Evolutionary conservation across 2,329 filamentous ascomycete species (phyloP).

Genomic region (Penicillium glabrum): DNA sequence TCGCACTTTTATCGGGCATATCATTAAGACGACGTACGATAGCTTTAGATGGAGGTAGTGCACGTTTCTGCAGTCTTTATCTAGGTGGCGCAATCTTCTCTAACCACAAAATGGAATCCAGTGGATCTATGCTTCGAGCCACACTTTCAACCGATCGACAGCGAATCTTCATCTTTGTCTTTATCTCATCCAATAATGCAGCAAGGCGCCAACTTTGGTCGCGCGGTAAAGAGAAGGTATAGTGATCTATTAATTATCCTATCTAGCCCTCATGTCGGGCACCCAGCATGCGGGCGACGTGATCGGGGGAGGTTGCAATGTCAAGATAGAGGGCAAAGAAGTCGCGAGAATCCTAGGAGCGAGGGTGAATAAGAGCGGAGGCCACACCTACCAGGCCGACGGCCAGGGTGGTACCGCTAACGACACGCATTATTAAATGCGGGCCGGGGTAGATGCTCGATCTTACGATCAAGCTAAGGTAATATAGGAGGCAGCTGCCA

Average conservation of each 20-base stretch:
- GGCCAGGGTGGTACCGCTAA: conserved; percentile 48
- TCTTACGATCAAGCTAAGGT: conserved; percentile 7
- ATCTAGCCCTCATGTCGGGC: conserved; percentile 78
- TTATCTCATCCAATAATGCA: conserved; percentile 53
- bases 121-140: conserved; percentile 45
- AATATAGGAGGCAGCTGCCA: conserved; percentile 16
- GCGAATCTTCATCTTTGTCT: conserved; percentile 63
- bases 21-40: conserved; percentile 37
- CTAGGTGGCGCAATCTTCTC: conserved; percentile 70
- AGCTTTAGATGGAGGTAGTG: conserved; percentile 34
- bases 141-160: conserved; percentile 31
- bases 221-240: conserved; percentile 75
- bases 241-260: conserved; percentile 74
- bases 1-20: conserved; percentile 46
- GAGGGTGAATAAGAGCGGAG: conserved; percentile 54
- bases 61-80: conserved; percentile 61
- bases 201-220: conserved; percentile 56
- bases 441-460: conserved; percentile 10
- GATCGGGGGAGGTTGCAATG: conserved; percentile 61
- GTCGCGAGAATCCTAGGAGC: conserved; percentile 77
- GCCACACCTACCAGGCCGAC: conserved; percentile 43
- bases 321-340: conserved; percentile 91
- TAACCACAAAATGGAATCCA: conserved; percentile 74
- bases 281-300: conserved; percentile 69
- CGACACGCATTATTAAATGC: conserved; percentile 23